These are phyloP conservation scores for Nakazawaea ishiwadae DNA, from an alignment of 805 yeast species.

Conservation along the genomic window DNA sequence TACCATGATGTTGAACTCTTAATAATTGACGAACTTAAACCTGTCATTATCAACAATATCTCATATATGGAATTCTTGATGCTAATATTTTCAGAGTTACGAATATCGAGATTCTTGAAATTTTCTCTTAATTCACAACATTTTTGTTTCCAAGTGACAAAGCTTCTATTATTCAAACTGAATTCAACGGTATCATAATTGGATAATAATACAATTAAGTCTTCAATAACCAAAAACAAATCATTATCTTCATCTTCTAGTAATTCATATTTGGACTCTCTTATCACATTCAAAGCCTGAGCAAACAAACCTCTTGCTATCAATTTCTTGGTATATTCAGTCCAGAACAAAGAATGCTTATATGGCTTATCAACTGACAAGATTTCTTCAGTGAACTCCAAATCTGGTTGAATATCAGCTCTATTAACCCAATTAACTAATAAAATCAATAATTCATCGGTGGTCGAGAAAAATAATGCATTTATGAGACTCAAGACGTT, in stretches of 20 bases:
- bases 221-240: constrained; percentile 33
- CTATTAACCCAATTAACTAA: constrained; percentile 63
- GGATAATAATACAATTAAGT: constrained; percentile 33
- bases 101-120: constrained; percentile 20
- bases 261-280: constrained; percentile 37
- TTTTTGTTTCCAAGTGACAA: constrained; percentile 45
- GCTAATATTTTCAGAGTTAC: constrained; percentile 19
- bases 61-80: constrained; percentile 34
- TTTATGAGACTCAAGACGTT: constrained; percentile 55
- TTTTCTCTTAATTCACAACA: constrained; percentile 47
- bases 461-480: constrained; percentile 43
- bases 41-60: constrained; percentile 40
- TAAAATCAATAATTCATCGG: constrained; percentile 36
- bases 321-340: constrained; percentile 48
- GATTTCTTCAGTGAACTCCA: constrained; percentile 41
- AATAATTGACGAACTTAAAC: constrained; percentile 43
- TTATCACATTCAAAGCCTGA: constrained; percentile 47
- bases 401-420: constrained; percentile 63
- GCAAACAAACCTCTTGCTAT: constrained; percentile 56
- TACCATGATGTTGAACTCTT: constrained; percentile 59
- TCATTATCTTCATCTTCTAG: constrained; percentile 27
- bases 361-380: constrained; percentile 40
- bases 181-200: constrained; percentile 31
- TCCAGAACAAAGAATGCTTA: constrained; percentile 57
- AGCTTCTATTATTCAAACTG: constrained; percentile 34